A percentile compares a stretch with the other conserved stretches of the same genome.
Conservation (phyloP, 352 stramenopile genomes). For the Globisporangium nunn region DNA sequence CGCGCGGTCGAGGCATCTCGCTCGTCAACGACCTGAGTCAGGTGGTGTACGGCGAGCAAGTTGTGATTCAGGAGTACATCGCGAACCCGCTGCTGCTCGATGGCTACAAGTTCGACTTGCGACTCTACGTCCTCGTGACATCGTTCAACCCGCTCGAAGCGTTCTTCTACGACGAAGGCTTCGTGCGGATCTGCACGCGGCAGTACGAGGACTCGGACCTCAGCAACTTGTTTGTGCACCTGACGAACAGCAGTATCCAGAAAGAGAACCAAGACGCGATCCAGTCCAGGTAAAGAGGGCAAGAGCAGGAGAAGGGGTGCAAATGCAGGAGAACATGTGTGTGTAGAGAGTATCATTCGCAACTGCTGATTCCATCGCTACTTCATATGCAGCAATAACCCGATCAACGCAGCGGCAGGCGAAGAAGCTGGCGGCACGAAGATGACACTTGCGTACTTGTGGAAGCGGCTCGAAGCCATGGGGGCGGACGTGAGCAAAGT, state of each 20-base stretch:
- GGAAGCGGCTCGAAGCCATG: constrained; percentile 54
- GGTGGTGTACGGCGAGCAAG: constrained; percentile 84
- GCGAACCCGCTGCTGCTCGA: constrained; percentile 81
- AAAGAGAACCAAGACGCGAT: constrained; percentile 71
- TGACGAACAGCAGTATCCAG: constrained; percentile 95
- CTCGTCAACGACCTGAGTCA: constrained; percentile 84
- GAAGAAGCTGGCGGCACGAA: constrained; percentile 74
- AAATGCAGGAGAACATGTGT: too few species aligned
- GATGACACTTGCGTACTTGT: constrained; percentile 71
- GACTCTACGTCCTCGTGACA: constrained; percentile 92
- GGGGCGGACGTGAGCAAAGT: constrained; percentile 61
- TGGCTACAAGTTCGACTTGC: constrained; percentile 90
- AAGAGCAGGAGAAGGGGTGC: background rate
- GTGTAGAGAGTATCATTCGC: background rate
- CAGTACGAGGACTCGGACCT: constrained; percentile 72
- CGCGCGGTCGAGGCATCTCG: constrained; percentile 89
- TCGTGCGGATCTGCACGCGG: constrained; percentile 87
- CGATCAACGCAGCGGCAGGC: constrained; percentile 26
- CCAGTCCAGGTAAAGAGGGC: constrained; percentile 12
- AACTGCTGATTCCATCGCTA: background rate
- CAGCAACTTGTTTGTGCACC: constrained; percentile 86
- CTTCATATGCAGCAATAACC: constrained; percentile 20
- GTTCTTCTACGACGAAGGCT: constrained; percentile 92
- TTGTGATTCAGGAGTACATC: constrained; percentile 90
- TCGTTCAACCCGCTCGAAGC: constrained; percentile 90